Base-by-base conservation (phyloP, 2,329 filamentous ascomycete genomes). In the Fusarium globosum region DNA sequence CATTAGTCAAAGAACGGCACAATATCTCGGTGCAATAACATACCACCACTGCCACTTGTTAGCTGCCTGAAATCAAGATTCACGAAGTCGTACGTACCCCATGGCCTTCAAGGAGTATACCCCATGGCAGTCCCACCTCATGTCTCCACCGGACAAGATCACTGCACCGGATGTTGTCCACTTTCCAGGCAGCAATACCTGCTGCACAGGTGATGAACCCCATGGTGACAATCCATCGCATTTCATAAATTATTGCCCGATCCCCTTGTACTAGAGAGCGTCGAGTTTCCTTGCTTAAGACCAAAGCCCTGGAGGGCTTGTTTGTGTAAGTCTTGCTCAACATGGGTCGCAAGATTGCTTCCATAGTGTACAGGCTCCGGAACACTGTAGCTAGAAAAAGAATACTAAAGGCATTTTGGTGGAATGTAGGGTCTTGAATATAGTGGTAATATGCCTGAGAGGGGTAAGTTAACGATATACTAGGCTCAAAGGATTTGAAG, bases 221-320 rank as follows among this genome's bases (percentile, higher is more conserved):
- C 48, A 51, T 20, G 30, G 48, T 11, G 0, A 35, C n/a, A 11
- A 51, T 23, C 21, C 30, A 51, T 20, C 48, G 48, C 48, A 51
- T 51, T 0, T 23, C 11, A 2, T 8, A 12, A 11, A 51, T 51
- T 2, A 51, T 23, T 2, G 14, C 21, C 16, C 4, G 7, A 10
- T 16, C 7, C 0, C 4, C 18, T 23, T 2, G 28, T 18, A 4
- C 3, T 0, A 5, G 13, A 5, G 1, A 21, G 8, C 14, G 6
- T 48, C 1, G 45, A 1, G 18, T 13, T 30, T n/a, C 21, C 11
- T 2, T 7, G 20, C 6, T 2, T 13, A 3, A 23, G 7, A 20
- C 5, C 1, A 1, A 20, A 51, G 21, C 4, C 4, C 10, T n/a
- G 4, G 10, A 0, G 48, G 9, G 11, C 8, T 20, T 35, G 4